Base-by-base conservation (phyloP, 345 rosid genomes). In the Litchi chinensis region DNA sequence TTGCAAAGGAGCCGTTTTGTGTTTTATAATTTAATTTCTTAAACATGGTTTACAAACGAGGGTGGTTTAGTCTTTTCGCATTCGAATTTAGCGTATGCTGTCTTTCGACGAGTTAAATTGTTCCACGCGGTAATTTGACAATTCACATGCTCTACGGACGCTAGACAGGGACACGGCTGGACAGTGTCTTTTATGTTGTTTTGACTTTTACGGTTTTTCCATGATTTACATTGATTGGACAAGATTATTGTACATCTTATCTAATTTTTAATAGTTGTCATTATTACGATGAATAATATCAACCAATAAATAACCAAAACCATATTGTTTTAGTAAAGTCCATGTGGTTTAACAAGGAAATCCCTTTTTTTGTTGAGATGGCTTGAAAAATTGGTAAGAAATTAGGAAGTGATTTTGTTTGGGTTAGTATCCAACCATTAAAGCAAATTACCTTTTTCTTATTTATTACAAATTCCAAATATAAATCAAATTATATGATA, bases 311-410 rank as follows among this genome's bases (percentile, higher is more conserved):
- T 46, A 4, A 46, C 52, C 52, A 46, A 46, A 46, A 46, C 52
- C n/a, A 18, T 6, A 1, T 21, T 48, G 41, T 40, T 39, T 39
- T 18, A 32, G 2, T 44, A 43, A 60, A 37, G 50, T n/a, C n/a
- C 2, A 24, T 63, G n/a, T 74, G 19, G 60, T 16, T 74, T 74
- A 74, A 43, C 70, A 15, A 63, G 16, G 63, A 63, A 16, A n/a
- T 65, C 24, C 41, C 12, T 32, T 28, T 43, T 41, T 74, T 63
- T 4, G 16, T 60, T 74, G 18, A 41, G n/a, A 72, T 11, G 32
- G 76, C 54, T 73, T 73, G 22, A 59, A 60, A 32, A 32, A 62
- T 43, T 15, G 77, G 70, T 64, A 28, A 74, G 77, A 74, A 74
- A 8, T n/a, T 44, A 48, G 26, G 43, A 41, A 62, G 10, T 22